Evolutionary conservation across 306 rosid genomes (phyloP), one percentile per base, ranked within the genome.

Genomic region (Medicago ruthenica): DNA sequence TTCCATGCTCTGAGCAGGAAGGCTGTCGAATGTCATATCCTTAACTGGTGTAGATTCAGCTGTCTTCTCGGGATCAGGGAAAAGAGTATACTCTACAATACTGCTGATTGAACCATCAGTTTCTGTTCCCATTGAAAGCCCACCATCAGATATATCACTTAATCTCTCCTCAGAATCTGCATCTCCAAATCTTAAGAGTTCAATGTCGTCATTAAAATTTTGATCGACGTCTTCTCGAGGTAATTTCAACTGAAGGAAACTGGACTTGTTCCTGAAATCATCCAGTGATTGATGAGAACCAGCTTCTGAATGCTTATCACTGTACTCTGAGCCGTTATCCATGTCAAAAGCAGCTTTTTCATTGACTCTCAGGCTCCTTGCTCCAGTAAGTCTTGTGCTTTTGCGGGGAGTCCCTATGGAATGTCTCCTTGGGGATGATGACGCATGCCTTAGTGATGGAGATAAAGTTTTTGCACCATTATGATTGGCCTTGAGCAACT

Each of bases 101-200:
- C 99, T 92, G 80, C 87, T 68, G 39, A 92, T 87, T 21, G 99
- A 96, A 57, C 93, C 97, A 15, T 96, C 99, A 15, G 99, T 96
- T 92, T 96, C 99, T 17, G 99, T 90, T 79, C 99, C 99, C 99
- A 96, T 96, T 44, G 99, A 96, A 69, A 96, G 98, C 75, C 83
- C 99, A n/a, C 99, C 90, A 63, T 96, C 99, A 45, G 99, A 96
- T 84, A 96, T 96, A 82, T 96, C 99, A 63, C 99, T 96, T 80
- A 96, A 81, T 81, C 98, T 87, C 92, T 89, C 99, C 69, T 91
- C 97, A 7, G 99, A 86, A 87, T 96, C 98, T 53, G 82, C 99
- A 71, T 90, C 93, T 34, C 96, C 98, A 82, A 96, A 92, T 70
- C 96, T 83, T 69, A 92, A 74, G 68, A 96, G 98, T 39, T 92